These are phyloP conservation scores for Annona squamosa DNA, from an alignment of 164 flowering plant genomes.

Conservation along the genomic window DNA sequence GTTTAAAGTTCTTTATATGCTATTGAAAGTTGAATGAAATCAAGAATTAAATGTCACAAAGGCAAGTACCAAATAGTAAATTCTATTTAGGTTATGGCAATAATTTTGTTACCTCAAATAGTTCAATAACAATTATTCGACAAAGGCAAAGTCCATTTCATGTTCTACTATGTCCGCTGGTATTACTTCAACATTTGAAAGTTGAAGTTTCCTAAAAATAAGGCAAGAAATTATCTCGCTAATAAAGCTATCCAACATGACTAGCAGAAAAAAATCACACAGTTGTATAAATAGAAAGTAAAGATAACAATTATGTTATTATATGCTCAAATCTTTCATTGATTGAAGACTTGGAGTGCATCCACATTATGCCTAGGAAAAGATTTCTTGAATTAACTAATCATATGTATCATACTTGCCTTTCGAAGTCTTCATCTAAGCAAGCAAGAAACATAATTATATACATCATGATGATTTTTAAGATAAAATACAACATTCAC, in stretches of 20 bases:
- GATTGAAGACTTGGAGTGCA: not conserved
- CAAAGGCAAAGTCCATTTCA: slow-evolving; percentile 72
- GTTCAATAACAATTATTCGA: slow-evolving; percentile 70
- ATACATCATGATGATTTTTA: no score
- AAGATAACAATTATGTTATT: not conserved
- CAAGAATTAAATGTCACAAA: not conserved
- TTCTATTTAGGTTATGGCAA: not conserved
- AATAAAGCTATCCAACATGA: not conserved
- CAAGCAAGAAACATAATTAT: no score
- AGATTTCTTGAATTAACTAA: not conserved
- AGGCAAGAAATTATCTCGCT: not conserved
- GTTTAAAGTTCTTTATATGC: slow-evolving; percentile 4
- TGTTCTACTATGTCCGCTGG: slow-evolving; percentile 75
- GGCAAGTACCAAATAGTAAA: not conserved
- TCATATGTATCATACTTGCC: no score
- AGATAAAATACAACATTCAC: no score
- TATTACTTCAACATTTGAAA: slow-evolving; percentile 10
- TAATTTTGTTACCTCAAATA: slow-evolving; percentile 71
- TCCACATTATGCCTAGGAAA: not conserved
- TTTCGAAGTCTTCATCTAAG: no score
- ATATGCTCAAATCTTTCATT: not conserved
- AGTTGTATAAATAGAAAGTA: not conserved
- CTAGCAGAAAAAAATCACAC: no score
- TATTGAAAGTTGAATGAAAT: not conserved
- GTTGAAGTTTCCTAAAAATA: not conserved